A percentile compares a stretch with the other conserved stretches of the same genome.
Conservation (phyloP, 257 asterid genomes). For the Schizonepeta tenuifolia region DNA sequence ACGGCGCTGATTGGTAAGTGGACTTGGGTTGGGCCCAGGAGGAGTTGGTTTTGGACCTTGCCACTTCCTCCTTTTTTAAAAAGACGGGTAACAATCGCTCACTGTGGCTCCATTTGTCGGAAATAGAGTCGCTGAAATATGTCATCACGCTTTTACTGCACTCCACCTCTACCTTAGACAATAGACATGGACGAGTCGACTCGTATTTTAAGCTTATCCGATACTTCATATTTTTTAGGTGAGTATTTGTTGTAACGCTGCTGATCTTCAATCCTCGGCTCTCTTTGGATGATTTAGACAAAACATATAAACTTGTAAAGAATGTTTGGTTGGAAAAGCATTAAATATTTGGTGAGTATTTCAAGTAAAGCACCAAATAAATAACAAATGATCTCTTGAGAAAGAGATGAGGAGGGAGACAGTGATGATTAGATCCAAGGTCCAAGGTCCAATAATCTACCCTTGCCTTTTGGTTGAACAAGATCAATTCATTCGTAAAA, state of each 20-base stretch:
- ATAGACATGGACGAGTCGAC: no score
- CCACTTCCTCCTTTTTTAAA: slow-evolving; percentile 22
- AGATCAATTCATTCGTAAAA: no score
- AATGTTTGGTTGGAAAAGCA: not conserved
- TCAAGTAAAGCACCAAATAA: no score
- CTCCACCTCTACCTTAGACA: not conserved
- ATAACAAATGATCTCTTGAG: not conserved
- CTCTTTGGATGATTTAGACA: not conserved
- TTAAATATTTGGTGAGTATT: no score
- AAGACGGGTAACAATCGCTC: not conserved
- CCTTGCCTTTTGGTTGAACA: no score
- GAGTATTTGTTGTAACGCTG: not conserved
- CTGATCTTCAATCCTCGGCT: not conserved
- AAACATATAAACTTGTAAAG: not conserved
- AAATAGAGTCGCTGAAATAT: slow-evolving; percentile 11
- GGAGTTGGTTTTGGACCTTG: slow-evolving; percentile 32
- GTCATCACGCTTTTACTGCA: slow-evolving; percentile 19
- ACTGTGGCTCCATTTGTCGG: slow-evolving; percentile 32
- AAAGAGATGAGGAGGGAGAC: not conserved
- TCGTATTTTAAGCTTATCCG: not conserved
- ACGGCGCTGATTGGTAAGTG: slow-evolving; percentile 15
- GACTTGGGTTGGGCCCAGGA: slow-evolving; percentile 32
- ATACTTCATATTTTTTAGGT: not conserved
- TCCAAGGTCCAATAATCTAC: not conserved
- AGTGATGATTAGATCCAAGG: not conserved